A percentile compares a stretch with the other conserved stretches of the same genome.
Evolutionary conservation across 2,329 filamentous ascomycete genomes (phyloP).

Genomic region (Beauveria australis): DNA sequence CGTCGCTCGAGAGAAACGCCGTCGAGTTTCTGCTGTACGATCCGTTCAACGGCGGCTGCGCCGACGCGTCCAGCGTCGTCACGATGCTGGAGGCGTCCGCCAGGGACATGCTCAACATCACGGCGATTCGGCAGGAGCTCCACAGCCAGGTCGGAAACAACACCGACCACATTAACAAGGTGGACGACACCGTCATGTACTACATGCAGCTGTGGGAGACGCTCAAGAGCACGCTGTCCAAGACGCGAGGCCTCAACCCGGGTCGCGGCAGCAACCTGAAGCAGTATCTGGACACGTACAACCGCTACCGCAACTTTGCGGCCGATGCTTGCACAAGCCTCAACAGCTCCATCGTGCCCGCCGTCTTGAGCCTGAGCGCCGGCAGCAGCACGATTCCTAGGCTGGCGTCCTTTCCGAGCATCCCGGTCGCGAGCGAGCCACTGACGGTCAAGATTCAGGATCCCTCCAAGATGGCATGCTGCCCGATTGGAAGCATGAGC

Average conservation of each 20-base stretch:
- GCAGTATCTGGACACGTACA: constrained; percentile 25
- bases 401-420: constrained; percentile 23
- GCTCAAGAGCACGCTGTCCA: constrained; percentile 25
- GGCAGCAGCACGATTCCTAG: constrained; percentile 21
- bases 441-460: constrained; percentile 29
- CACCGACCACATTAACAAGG: constrained; percentile 15
- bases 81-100: constrained; percentile 23
- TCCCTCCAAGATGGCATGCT: constrained; percentile 25
- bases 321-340: constrained; percentile 28
- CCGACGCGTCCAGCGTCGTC: constrained; percentile 26
- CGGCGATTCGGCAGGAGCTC: constrained; percentile 20
- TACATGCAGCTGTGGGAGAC: constrained; percentile 24
- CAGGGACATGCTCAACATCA: constrained; percentile 21
- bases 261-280: constrained; percentile 20
- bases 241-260: constrained; percentile 11
- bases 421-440: constrained; percentile 17
- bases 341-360: constrained; percentile 22
- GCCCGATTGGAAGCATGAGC: constrained; percentile 20
- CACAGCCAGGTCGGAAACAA: constrained; percentile 18
- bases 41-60: constrained; percentile 28
- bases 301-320: constrained; percentile 20
- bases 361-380: constrained; percentile 25
- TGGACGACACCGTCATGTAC: constrained; percentile 19
- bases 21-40: constrained; percentile 26
- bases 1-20: constrained; percentile 23